Conservation (phyloP, 169 alveolate species). For the Blepharisma undulans region DNA sequence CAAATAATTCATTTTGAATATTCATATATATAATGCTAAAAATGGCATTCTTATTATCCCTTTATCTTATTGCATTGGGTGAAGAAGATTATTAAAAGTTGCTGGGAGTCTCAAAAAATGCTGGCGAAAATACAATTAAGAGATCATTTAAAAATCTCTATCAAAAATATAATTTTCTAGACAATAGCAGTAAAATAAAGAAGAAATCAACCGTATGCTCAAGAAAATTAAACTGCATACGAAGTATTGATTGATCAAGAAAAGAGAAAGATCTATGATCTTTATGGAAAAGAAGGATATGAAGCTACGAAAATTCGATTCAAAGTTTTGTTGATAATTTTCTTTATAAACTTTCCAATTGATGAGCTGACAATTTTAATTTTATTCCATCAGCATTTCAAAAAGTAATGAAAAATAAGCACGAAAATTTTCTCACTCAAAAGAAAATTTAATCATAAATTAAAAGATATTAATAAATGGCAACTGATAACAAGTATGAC, state of each 20-base stretch:
- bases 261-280: slow-evolving; percentile 94
- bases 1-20: not conserved
- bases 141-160: slow-evolving; percentile 95
- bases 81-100: slow-evolving; percentile 19
- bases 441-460: not conserved
- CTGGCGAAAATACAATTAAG: slow-evolving; percentile 83
- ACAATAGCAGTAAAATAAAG: slow-evolving; percentile 87
- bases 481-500: slow-evolving; percentile 86
- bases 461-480: slow-evolving; percentile 42
- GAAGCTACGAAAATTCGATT: slow-evolving; percentile 4
- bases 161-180: slow-evolving; percentile 95
- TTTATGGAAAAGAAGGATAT: slow-evolving; percentile 95
- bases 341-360: not conserved
- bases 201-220: slow-evolving; percentile 95
- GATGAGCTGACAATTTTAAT: not conserved
- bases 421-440: not conserved
- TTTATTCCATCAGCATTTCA: too few relatives aligned
- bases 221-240: slow-evolving; percentile 96
- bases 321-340: not conserved
- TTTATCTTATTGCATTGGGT: not conserved
- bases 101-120: slow-evolving; percentile 10
- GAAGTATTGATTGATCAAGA: slow-evolving; percentile 96
- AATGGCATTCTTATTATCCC: not conserved
- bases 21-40: not conserved
- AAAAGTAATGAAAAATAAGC: not conserved